Conservation (phyloP, 441 rosid species). For the Corymbia calophylla region DNA sequence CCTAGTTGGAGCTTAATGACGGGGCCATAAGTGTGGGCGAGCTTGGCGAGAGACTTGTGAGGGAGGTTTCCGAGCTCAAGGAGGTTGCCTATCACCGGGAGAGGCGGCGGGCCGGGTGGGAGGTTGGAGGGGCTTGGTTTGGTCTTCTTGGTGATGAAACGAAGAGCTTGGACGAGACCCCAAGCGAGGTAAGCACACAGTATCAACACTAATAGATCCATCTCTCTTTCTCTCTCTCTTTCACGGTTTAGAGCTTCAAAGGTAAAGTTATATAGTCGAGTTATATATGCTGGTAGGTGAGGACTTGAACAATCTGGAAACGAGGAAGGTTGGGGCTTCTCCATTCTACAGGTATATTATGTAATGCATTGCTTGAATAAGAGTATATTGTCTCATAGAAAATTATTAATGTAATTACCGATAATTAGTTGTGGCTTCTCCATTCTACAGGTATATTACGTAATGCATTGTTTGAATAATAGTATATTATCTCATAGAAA, state of each 20-base stretch:
- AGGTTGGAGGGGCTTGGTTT: not conserved
- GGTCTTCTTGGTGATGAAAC: not conserved
- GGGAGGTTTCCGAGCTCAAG: not conserved
- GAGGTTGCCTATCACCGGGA: not conserved
- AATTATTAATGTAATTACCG: not conserved
- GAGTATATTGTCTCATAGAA: not conserved
- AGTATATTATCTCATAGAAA: not conserved
- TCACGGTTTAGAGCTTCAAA: not conserved
- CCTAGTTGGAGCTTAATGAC: not conserved
- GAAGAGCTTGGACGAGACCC: not conserved
- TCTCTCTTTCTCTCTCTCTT: not conserved
- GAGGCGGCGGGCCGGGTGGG: conserved; percentile 5
- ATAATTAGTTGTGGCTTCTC: not conserved
- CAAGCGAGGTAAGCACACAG: conserved; percentile 1
- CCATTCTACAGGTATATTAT: not conserved
- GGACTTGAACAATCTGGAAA: not conserved
- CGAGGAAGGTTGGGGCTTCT: not conserved
- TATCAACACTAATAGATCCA: not conserved
- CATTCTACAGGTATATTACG: not conserved
- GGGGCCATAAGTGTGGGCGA: not conserved
- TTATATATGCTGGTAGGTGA: not conserved
- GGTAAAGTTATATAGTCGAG: not conserved
- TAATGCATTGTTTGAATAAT: not conserved
- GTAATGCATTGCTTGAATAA: not conserved
- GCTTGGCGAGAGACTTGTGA: not conserved